These are phyloP conservation scores for Nakazawaea siamensis DNA, from an alignment of 805 yeast genomes.

Conservation along the genomic window DNA sequence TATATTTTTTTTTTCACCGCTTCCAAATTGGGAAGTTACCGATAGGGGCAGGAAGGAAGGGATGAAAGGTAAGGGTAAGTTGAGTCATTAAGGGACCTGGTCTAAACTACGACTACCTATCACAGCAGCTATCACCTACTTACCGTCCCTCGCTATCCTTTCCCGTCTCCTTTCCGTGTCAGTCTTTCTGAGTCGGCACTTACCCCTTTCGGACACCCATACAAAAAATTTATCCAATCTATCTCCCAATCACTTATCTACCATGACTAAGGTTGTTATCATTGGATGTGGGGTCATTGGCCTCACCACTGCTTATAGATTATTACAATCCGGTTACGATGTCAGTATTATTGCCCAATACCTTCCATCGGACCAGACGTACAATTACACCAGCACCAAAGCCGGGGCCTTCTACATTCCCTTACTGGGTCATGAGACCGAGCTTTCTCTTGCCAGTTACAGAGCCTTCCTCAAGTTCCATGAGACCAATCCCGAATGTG, in stretches of 20 bases:
- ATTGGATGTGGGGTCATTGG: conserved; percentile 53
- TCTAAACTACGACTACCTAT: too few relatives aligned
- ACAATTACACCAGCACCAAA: conserved; percentile 53
- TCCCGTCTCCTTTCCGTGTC: too few relatives aligned
- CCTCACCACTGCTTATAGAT: conserved; percentile 39
- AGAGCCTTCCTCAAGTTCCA: conserved; percentile 37
- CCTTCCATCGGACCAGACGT: conserved; percentile 21
- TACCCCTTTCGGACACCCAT: too few relatives aligned
- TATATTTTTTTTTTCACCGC: too few relatives aligned
- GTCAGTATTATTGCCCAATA: conserved; percentile 33
- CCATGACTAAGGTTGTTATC: conserved; percentile 25
- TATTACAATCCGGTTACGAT: conserved; percentile 26
- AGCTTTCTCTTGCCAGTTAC: conserved; percentile 41
- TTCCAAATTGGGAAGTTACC: not conserved
- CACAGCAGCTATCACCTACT: too few relatives aligned
- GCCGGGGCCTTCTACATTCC: conserved; percentile 73
- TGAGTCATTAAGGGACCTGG: too few relatives aligned
- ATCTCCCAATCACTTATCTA: too few relatives aligned
- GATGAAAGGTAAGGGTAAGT: too few relatives aligned
- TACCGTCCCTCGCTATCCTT: too few relatives aligned
- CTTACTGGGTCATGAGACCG: conserved; percentile 37
- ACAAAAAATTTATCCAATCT: too few relatives aligned
- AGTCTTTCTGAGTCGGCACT: too few relatives aligned
- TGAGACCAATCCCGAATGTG: conserved; percentile 37
- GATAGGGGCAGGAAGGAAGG: not conserved